A percentile compares a stretch with the other conserved stretches of the same genome.
Conservation (phyloP, 164 flowering plant genomes). For the Paratinospora sagittata region DNA sequence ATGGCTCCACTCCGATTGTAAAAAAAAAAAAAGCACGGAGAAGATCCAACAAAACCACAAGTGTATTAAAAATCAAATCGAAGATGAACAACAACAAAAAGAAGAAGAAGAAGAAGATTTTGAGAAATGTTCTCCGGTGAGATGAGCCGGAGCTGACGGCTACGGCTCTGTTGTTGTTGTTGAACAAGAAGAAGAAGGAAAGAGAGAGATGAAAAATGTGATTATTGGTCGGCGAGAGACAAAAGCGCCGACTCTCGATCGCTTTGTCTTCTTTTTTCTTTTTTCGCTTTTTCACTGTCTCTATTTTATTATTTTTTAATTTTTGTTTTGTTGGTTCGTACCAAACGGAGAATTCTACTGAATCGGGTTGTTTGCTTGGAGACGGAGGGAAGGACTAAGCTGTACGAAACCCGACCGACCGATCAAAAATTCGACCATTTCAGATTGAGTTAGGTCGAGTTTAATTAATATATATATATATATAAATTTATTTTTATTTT, state of each 20-base stretch:
- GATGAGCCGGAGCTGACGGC: too few relatives aligned
- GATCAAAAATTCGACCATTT: too few relatives aligned
- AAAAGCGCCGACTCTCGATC: constrained; percentile 51
- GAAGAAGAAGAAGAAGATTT: background rate
- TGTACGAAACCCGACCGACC: too few relatives aligned
- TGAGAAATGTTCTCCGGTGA: background rate
- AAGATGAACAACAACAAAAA: background rate
- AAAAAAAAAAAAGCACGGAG: constrained; percentile 37
- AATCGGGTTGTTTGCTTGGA: too few relatives aligned
- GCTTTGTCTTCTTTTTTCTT: constrained; percentile 24
- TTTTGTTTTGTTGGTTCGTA: background rate
- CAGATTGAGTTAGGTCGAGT: too few relatives aligned
- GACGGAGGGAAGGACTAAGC: too few relatives aligned
- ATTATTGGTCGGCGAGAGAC: constrained; percentile 55
- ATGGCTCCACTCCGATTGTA: constrained; percentile 29
- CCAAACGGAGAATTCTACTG: background rate
- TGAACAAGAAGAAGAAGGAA: constrained; percentile 21
- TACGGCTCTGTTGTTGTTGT: too few relatives aligned
- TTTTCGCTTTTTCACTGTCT: background rate
- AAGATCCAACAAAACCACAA: background rate
- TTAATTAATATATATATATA: too few relatives aligned
- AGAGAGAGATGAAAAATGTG: constrained; percentile 20
- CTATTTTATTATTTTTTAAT: background rate
- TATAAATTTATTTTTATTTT: too few relatives aligned
- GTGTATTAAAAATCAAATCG: background rate